Evolutionary conservation across 768 basidiomycete genomes (phyloP).

Genomic region (Nidularia pulvinata): DNA sequence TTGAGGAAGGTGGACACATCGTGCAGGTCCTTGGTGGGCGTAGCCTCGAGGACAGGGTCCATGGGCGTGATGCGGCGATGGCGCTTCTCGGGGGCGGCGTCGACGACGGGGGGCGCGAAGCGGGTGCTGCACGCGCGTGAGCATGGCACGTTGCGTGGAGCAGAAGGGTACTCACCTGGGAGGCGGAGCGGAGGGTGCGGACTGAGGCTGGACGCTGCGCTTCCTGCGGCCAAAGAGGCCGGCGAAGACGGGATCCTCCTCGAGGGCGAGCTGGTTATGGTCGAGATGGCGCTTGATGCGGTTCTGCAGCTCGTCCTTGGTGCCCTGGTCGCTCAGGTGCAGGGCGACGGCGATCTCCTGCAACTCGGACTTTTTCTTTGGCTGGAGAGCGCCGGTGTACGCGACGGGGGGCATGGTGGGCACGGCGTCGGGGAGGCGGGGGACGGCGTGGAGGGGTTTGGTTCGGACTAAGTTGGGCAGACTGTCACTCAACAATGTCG

Average conservation of each 20-base stretch:
- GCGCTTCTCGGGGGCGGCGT: conserved; percentile 12
- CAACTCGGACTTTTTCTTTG: conserved; percentile 73
- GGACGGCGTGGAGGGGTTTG: background rate
- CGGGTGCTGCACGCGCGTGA: conserved; percentile 1
- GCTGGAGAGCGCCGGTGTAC: conserved; percentile 51
- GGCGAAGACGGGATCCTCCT: conserved; percentile 55
- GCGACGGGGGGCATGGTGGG: conserved; percentile 39
- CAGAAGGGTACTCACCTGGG: too few relatives aligned
- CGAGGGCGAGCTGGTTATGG: conserved; percentile 46
- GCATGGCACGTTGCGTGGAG: too few relatives aligned
- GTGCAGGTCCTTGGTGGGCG: conserved; percentile 47
- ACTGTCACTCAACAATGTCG: too few relatives aligned
- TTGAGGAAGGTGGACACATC: conserved; percentile 56
- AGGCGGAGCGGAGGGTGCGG: conserved; percentile 7
- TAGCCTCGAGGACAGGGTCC: conserved; percentile 42
- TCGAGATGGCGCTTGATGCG: conserved; percentile 68
- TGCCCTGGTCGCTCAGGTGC: conserved; percentile 50
- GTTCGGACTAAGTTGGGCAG: too few relatives aligned
- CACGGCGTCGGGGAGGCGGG: background rate
- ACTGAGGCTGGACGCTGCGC: conserved; percentile 38
- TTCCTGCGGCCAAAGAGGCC: conserved; percentile 52
- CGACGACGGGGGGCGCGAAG: background rate
- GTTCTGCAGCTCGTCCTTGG: conserved; percentile 60
- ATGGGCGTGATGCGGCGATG: conserved; percentile 24
- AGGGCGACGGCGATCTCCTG: conserved; percentile 60